phyloP scores from a whole-genome alignment of 2,329 filamentous ascomycete genomes.

The Fusarium liriodendri region DNA sequence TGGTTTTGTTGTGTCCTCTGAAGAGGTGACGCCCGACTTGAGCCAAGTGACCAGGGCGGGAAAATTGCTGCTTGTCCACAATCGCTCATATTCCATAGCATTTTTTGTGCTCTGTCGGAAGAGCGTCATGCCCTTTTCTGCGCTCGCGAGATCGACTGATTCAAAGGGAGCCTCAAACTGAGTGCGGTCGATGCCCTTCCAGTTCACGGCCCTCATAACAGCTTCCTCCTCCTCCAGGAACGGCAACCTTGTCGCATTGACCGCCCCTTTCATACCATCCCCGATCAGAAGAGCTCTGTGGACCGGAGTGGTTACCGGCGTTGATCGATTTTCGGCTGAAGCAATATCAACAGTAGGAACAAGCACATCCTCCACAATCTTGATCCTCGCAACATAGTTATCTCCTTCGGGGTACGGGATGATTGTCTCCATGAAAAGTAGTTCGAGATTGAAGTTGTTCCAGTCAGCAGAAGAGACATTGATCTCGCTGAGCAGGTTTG shows the following conservation, averaged over 20 bases:
- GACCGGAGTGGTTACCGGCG: constrained; percentile 81
- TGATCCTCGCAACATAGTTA: constrained; percentile 43
- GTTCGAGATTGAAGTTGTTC: constrained; percentile 71
- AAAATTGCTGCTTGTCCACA: constrained; percentile 80
- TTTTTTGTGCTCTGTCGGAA: constrained; percentile 78
- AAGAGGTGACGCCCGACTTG: constrained; percentile 56
- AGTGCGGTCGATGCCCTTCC: constrained; percentile 58
- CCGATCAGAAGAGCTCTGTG: constrained; percentile 83
- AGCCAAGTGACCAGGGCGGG: constrained; percentile 76
- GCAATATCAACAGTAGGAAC: constrained; percentile 80
- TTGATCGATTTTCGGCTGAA: constrained; percentile 71
- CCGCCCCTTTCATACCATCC: constrained; percentile 76
- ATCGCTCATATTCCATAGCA: constrained; percentile 76
- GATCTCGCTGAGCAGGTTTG: constrained; percentile 65
- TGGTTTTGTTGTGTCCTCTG: constrained; percentile 67
- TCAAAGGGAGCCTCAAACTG: constrained; percentile 58
- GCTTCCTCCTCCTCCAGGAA: constrained; percentile 52
- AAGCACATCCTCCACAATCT: constrained; percentile 74
- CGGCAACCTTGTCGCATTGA: constrained; percentile 61
- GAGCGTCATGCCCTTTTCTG: constrained; percentile 69
- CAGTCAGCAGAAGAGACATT: constrained; percentile 72
- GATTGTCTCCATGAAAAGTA: constrained; percentile 67
- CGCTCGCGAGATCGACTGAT: constrained; percentile 72
- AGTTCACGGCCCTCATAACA: constrained; percentile 68
- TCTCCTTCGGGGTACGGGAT: constrained; percentile 48